Conservation (phyloP, 164 flowering plant species). For the Vitis riparia region DNA sequence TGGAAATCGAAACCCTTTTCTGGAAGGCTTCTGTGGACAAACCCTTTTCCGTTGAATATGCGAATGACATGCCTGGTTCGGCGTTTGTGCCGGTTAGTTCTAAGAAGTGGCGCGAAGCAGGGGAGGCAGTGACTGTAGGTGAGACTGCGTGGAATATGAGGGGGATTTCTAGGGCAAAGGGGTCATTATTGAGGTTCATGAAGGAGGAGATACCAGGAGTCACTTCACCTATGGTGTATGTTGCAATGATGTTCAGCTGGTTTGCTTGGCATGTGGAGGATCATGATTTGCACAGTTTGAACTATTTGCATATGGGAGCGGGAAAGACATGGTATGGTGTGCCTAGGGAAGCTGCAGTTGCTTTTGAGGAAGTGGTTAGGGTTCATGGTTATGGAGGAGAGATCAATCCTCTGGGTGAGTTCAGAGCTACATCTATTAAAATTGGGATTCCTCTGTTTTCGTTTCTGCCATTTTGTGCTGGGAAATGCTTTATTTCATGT, state of each 20-base stretch:
- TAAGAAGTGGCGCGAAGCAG: conserved; percentile 32
- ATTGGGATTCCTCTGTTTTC: conserved; percentile 16
- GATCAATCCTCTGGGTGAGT: conserved; percentile 92
- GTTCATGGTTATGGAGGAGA: conserved; percentile 93
- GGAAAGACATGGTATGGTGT: conserved; percentile 99
- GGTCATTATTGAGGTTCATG: conserved; percentile 91
- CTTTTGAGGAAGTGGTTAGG: conserved; percentile 90
- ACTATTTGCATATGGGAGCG: conserved; percentile 92
- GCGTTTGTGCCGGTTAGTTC: conserved; percentile 52
- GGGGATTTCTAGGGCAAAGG: conserved; percentile 75
- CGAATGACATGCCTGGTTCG: conserved; percentile 98
- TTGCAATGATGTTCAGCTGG: conserved; percentile 99
- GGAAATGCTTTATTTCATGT: not conserved
- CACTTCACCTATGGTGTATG: conserved; percentile 98
- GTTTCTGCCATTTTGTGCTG: not conserved
- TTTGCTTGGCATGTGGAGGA: conserved; percentile 99
- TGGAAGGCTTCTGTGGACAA: conserved; percentile 93
- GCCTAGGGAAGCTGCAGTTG: conserved; percentile 84
- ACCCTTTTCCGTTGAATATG: conserved; percentile 94
- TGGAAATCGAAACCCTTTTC: conserved; percentile 82
- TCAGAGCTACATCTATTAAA: not conserved
- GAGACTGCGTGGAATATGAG: conserved; percentile 98
- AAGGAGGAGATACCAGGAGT: conserved; percentile 99
- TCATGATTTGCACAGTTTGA: conserved; percentile 97
- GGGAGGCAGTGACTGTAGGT: conserved; percentile 50